Base-by-base conservation (phyloP, 805 yeast species). In the Candida coquimbonensis region DNA sequence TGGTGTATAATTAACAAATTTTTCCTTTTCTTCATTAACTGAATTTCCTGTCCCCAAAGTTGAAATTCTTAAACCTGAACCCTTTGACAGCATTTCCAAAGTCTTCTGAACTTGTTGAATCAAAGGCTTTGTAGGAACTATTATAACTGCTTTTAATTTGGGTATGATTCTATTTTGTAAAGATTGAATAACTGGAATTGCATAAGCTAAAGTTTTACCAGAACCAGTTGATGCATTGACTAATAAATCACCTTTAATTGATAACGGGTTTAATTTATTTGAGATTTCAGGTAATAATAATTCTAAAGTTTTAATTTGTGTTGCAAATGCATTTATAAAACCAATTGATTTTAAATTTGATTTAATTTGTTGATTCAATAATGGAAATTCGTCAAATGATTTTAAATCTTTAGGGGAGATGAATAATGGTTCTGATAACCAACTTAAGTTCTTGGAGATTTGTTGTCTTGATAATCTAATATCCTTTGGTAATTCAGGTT, bases 221-320 rank as follows among this genome's bases (percentile, higher is more conserved):
- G 96, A 85, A 38, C 99, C 99, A 0, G 99, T 91, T 11, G 95
- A 78, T 2, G 99, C 96, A 64, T 91, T 90, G 7, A 91, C 96
- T 39, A 91, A 68, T 17, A 89, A 63, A 64, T 93, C 96, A 24
- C 91, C 91, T 46, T 70, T 69, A 11, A 48, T 49, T 33, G 55
- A 38, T 13, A 53, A 46, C 24, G 59, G 56, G 33, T 60, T 53
- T 24, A 59, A 44, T 32, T 41, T 52, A 41, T 55, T 58, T 38
- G 66, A 54, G 53, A 73, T 62, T 54, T 73, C 80, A 53, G 62
- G 60, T 32, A 81, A 62, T 36, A 75, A 56, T 27, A 73, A 60
- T n/a, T 81, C 76, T 45, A 87, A 68, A 2, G 86, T 86, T 3
- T 79, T 74, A 3, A 78, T 66, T 61, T 87, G 96, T 9, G 88